phyloP scores from a whole-genome alignment of 352 stramenopile species.

The Thraustotheca clavata region DNA sequence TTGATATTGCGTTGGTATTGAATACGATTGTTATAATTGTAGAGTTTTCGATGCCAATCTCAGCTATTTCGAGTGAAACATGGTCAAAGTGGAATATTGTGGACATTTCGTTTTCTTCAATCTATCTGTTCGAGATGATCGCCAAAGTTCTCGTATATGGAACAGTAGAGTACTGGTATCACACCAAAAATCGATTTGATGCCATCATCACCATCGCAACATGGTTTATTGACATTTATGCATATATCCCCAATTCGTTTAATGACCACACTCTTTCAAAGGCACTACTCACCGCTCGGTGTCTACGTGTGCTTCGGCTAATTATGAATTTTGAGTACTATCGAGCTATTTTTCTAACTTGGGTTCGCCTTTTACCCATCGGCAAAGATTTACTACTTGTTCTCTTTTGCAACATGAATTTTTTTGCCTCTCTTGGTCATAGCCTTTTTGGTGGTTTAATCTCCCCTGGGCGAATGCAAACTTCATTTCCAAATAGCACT shows the following conservation, averaged over 20 bases:
- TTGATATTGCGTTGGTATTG: conserved; percentile 23
- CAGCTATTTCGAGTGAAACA: neutral
- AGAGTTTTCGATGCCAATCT: conserved; percentile 33
- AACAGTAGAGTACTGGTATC: conserved; percentile 44
- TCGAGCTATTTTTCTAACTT: conserved; percentile 25
- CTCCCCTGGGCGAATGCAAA: conserved; percentile 26
- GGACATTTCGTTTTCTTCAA: conserved; percentile 59
- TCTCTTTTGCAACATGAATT: conserved; percentile 31
- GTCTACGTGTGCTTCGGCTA: conserved; percentile 48
- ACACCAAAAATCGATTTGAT: conserved; percentile 79
- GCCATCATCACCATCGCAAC: conserved; percentile 60
- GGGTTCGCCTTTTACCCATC: conserved; percentile 40
- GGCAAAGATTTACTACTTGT: conserved; percentile 21
- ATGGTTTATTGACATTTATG: conserved; percentile 39
- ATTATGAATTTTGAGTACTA: conserved; percentile 29
- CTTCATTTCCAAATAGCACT: conserved; percentile 28
- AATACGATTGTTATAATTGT: conserved; percentile 34
- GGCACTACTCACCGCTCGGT: conserved; percentile 42
- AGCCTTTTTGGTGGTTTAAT: conserved; percentile 56
- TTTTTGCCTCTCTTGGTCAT: conserved; percentile 50
- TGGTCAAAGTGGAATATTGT: conserved; percentile 36
- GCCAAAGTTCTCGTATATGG: conserved; percentile 64
- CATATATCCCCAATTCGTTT: conserved; percentile 30
- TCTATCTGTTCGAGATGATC: conserved; percentile 75
- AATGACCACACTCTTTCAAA: conserved; percentile 29